phyloP scores from a whole-genome alignment of 2,329 filamentous ascomycete genomes.

The Rhinocladiella mackenziei region DNA sequence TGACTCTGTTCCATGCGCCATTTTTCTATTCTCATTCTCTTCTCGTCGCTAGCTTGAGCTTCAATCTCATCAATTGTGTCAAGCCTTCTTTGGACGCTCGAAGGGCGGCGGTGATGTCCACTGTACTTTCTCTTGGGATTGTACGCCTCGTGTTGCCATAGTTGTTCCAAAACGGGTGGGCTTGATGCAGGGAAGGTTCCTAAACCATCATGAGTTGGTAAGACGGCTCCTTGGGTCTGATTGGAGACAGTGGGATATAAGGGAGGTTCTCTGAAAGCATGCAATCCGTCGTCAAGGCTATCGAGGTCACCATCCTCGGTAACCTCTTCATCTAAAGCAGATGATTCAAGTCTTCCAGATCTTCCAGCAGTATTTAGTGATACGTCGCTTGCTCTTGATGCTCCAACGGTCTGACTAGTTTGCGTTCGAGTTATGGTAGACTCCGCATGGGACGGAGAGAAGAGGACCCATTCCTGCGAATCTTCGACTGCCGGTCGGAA shows the following conservation, averaged over 20 bases:
- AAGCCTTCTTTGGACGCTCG: constrained; percentile 55
- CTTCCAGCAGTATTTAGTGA: constrained; percentile 67
- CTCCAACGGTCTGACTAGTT: constrained; percentile 61
- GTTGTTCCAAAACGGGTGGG: constrained; percentile 67
- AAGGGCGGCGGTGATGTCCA: constrained; percentile 48
- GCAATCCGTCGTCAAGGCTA: constrained; percentile 85
- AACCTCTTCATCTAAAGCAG: constrained; percentile 46
- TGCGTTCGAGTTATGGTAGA: constrained; percentile 66
- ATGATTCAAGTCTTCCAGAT: constrained; percentile 52
- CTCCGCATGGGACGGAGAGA: constrained; percentile 67
- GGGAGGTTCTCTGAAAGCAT: constrained; percentile 72
- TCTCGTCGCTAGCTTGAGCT: constrained; percentile 64
- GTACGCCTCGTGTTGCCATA: constrained; percentile 84
- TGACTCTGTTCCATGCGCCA: constrained; percentile 91
- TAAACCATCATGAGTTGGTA: constrained; percentile 89
- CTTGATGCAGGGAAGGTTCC: constrained; percentile 72
- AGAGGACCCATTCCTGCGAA: constrained; percentile 93
- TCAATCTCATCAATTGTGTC: constrained; percentile 56
- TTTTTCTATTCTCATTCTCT: constrained; percentile 77
- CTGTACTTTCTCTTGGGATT: constrained; percentile 63
- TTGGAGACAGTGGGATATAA: constrained; percentile 41
- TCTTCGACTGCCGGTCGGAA: constrained; percentile 48
- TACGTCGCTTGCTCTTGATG: constrained; percentile 73
- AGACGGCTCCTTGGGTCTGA: constrained; percentile 58
- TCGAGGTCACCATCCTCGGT: constrained; percentile 74